Conservation (phyloP, 148 eudicot genomes). For the Rhododendron molle region DNA sequence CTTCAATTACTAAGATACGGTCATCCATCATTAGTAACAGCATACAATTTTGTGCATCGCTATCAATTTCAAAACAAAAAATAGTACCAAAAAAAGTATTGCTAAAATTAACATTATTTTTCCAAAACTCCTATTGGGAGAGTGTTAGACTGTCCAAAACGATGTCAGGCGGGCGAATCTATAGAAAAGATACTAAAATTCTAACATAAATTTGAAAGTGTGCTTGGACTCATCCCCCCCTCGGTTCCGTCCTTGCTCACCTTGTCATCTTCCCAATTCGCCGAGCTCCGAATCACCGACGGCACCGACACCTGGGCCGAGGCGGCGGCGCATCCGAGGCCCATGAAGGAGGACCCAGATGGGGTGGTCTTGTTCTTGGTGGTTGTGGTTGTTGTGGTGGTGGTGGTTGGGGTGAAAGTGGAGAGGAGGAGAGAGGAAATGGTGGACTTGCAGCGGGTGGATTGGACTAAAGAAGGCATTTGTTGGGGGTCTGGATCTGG, state of each 20-base stretch:
- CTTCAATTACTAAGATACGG: not conserved
- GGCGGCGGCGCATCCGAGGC: conserved; percentile 80
- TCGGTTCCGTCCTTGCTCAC: conserved; percentile 16
- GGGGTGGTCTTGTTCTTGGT: conserved; percentile 41
- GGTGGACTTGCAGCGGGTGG: conserved; percentile 49
- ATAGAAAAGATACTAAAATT: too few relatives aligned
- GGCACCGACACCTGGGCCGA: conserved; percentile 72
- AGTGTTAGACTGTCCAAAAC: too few relatives aligned
- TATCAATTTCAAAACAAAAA: too few relatives aligned
- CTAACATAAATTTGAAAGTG: too few relatives aligned
- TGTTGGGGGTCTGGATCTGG: conserved; percentile 26
- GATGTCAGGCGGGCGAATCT: too few relatives aligned
- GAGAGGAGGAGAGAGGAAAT: conserved; percentile 49
- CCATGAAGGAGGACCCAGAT: conserved; percentile 40
- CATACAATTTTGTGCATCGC: not conserved
- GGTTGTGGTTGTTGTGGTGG: not conserved
- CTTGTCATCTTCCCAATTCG: conserved; percentile 56
- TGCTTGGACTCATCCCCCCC: too few relatives aligned
- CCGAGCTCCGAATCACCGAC: conserved; percentile 58
- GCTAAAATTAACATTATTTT: too few relatives aligned
- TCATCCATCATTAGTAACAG: not conserved
- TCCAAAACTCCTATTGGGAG: too few relatives aligned
- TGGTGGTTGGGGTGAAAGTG: conserved; percentile 17
- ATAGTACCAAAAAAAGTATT: too few relatives aligned
- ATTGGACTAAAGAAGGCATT: conserved; percentile 29